phyloP scores from a whole-genome alignment of 2,329 filamentous ascomycete genomes.

The Fusarium verrucosum region DNA sequence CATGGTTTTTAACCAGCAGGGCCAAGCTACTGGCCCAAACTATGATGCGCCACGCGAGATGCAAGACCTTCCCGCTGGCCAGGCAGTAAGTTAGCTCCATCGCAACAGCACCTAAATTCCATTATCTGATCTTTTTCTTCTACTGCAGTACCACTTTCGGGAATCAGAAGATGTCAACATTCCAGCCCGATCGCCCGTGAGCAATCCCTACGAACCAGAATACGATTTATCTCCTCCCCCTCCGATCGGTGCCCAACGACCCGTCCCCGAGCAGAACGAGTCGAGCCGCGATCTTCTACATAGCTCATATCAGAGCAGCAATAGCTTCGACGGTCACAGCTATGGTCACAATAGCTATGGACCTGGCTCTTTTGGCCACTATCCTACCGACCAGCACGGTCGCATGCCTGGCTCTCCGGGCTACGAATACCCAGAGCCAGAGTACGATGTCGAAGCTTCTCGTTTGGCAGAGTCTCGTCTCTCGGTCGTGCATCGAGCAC shows the following conservation, averaged over 20 bases:
- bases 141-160: constrained; percentile 33
- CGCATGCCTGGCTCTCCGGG: constrained; percentile 10
- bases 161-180: constrained; percentile 20
- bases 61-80: constrained; percentile 38
- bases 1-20: constrained; percentile 28
- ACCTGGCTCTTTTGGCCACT: constrained; percentile 25
- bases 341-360: constrained; percentile 21
- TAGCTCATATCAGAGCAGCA: constrained; percentile 24
- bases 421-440: constrained; percentile 27
- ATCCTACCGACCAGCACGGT: constrained; percentile 19
- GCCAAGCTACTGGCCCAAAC: constrained; percentile 20
- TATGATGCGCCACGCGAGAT: constrained; percentile 35
- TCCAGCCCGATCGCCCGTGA: constrained; percentile 21
- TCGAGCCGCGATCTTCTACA: constrained; percentile 31
- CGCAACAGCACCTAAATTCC: background rate
- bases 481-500: constrained; percentile 24
- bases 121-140: background rate
- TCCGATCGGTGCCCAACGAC: constrained; percentile 21
- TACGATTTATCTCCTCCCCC: constrained; percentile 29
- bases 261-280: constrained; percentile 30
- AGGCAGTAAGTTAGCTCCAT: constrained; percentile 36
- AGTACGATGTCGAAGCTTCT: constrained; percentile 33
- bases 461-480: constrained; percentile 29
- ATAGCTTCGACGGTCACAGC: constrained; percentile 10
- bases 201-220: constrained; percentile 30